phyloP scores from a whole-genome alignment of 345 rosid species.

The Eucalyptus marginata region DNA sequence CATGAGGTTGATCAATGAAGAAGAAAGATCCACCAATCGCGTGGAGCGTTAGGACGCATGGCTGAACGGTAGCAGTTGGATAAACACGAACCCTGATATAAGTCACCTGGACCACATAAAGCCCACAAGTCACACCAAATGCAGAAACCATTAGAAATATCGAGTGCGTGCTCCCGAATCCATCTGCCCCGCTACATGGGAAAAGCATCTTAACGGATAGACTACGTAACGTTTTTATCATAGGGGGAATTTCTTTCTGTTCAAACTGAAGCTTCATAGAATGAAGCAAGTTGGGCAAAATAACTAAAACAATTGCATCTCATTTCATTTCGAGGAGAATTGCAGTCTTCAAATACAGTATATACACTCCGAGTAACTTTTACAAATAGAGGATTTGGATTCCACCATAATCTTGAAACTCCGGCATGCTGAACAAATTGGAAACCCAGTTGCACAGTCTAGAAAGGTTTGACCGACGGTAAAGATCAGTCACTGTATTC shows the following conservation, averaged over 20 bases:
- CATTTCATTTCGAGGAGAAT: not conserved
- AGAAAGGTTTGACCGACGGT: not conserved
- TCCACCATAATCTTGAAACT: not conserved
- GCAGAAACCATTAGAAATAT: not conserved
- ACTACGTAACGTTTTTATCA: not conserved
- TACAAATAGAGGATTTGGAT: not conserved
- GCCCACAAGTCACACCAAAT: not conserved
- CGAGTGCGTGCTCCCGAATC: not conserved
- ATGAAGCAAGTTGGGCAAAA: not conserved
- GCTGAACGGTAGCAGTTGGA: not conserved
- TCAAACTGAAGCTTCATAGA: not conserved
- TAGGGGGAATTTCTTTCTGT: not conserved
- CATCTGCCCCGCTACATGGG: not conserved
- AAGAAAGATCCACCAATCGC: not conserved
- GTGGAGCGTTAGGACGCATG: not conserved
- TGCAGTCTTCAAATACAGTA: not conserved
- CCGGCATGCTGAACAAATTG: not conserved
- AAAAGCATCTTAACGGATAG: not conserved
- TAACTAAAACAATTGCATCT: not conserved
- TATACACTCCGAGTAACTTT: not conserved
- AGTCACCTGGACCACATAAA: not conserved
- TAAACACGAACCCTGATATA: not conserved
- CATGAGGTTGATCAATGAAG: not conserved
- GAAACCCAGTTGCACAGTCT: not conserved
- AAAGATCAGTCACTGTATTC: conserved; percentile 46